Percentiles rank a stretch among this genome's conserved stretches.
phyloP scores from a whole-genome alignment of 805 yeast genomes.

The Starmerella bombicola region DNA sequence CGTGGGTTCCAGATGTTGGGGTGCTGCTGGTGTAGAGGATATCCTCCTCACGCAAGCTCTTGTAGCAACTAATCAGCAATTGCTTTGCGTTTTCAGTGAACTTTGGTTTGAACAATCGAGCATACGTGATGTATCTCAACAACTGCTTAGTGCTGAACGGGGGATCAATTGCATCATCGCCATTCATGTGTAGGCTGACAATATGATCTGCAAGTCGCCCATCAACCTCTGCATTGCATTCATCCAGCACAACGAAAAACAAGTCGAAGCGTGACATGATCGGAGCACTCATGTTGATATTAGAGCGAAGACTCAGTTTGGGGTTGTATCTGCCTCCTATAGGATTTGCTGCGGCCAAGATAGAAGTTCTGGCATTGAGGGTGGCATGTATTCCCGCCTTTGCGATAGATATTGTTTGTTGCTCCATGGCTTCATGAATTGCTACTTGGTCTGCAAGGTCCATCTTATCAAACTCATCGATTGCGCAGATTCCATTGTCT shows the following conservation, averaged over 20 bases:
- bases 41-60: slow-evolving; percentile 77
- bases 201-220: slow-evolving; percentile 85
- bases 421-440: slow-evolving; percentile 99
- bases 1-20: slow-evolving; percentile 11
- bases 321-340: slow-evolving; percentile 93
- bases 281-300: slow-evolving; percentile 92
- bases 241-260: slow-evolving; percentile 88
- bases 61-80: slow-evolving; percentile 62
- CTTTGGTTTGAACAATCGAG: slow-evolving; percentile 82
- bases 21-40: slow-evolving; percentile 49
- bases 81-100: slow-evolving; percentile 73
- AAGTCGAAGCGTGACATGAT: slow-evolving; percentile 96
- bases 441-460: slow-evolving; percentile 92
- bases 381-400: slow-evolving; percentile 99
- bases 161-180: slow-evolving; percentile 81
- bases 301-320: slow-evolving; percentile 68
- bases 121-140: slow-evolving; percentile 77
- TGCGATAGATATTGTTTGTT: slow-evolving; percentile 95
- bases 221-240: slow-evolving; percentile 82
- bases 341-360: slow-evolving; percentile 97
- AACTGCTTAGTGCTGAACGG: slow-evolving; percentile 84
- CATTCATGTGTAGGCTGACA: slow-evolving; percentile 79
- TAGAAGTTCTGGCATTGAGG: slow-evolving; percentile 88
- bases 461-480: slow-evolving; percentile 98
- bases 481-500: slow-evolving; percentile 96